Conservation (phyloP, 2,329 filamentous ascomycete species). For the Sporothrix variecibatus region DNA sequence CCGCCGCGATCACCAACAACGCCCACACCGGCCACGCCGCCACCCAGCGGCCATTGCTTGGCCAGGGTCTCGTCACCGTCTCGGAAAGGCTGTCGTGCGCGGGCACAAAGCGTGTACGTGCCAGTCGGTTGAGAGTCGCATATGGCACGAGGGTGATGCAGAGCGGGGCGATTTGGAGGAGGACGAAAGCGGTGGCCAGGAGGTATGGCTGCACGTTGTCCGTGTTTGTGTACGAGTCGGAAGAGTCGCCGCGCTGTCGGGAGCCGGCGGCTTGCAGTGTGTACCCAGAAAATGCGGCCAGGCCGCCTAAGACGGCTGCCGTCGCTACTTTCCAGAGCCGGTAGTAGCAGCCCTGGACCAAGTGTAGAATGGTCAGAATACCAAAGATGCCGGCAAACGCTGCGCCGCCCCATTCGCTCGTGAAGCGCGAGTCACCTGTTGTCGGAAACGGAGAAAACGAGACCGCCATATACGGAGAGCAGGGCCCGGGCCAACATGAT, state of each 20-base stretch:
- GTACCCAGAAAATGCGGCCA: neutral
- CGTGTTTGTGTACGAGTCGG: neutral
- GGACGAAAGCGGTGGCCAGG: neutral
- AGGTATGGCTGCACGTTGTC: slow-evolving; percentile 7
- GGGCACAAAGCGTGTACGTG: neutral
- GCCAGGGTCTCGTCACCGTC: neutral
- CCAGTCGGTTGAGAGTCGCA: neutral
- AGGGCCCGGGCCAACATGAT: neutral
- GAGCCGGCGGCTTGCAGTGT: neutral
- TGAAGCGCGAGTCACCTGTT: neutral
- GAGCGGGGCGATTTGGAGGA: neutral
- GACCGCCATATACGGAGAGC: slow-evolving; percentile 10
- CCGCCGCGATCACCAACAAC: neutral
- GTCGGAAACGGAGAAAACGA: neutral
- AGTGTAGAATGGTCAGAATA: neutral
- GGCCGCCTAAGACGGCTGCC: neutral
- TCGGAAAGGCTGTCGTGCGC: slow-evolving; percentile 7
- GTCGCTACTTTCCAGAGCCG: slow-evolving; percentile 6
- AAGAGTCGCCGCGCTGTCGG: neutral
- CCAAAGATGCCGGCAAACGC: slow-evolving; percentile 12
- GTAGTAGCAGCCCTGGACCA: slow-evolving; percentile 9
- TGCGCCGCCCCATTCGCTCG: slow-evolving; percentile 5
- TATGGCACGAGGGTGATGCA: slow-evolving; percentile 1
- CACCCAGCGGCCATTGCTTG: slow-evolving; percentile 12
- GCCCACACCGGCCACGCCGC: slow-evolving; percentile 6